Base-by-base conservation (phyloP, 2,329 filamentous ascomycete genomes). In the Sporothrix humicola region DNA sequence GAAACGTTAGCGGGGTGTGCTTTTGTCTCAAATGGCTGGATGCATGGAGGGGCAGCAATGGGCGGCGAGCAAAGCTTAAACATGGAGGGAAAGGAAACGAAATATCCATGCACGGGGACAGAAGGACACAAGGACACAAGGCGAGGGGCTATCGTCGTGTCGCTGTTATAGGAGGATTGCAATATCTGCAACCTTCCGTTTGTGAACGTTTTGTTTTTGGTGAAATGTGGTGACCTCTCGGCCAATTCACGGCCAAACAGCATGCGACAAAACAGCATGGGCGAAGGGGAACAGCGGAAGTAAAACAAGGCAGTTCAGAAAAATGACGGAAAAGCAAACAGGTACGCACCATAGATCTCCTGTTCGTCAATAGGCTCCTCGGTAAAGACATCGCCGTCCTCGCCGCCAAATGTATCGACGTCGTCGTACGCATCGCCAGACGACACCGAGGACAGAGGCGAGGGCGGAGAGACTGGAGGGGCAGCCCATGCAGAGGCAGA, bases 331-430 rank as follows among this genome's bases (percentile, higher is more conserved):
- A 26, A 63, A 13, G 3, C 17, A 9, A 20, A 66, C n/a, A 42
- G 12, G 54, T 7, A 69, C 85, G 76, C 84, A 96, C 94, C 94
- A 81, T 95, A 99, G 58, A 99, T 95, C 83, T 99, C 96, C 82
- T 98, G 96, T 81, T 97, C 93, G 80, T 99, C 96, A 77, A 99
- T 97, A 73, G 93, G 92, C 78, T 98, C 95, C 50, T 90, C 86
- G 1, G 85, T 84, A 68, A 89, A 87, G 74, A 91, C 89, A 73
- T 90, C 88, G 66, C 82, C 82, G 3, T 79, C 79, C 13, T 75
- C 69, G 54, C 10, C 59, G 9, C 50, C 75, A 13, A 72, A 72
- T 9, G 52, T 66, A 26, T 73, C 73, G 2, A 72, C 31, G 12
- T 75, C 76, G 23, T 77, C 80, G 31, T 80, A 71, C 1, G 68